Evolutionary conservation across 2,329 filamentous ascomycete species (phyloP).

Genomic region (Fusarium lateritium): DNA sequence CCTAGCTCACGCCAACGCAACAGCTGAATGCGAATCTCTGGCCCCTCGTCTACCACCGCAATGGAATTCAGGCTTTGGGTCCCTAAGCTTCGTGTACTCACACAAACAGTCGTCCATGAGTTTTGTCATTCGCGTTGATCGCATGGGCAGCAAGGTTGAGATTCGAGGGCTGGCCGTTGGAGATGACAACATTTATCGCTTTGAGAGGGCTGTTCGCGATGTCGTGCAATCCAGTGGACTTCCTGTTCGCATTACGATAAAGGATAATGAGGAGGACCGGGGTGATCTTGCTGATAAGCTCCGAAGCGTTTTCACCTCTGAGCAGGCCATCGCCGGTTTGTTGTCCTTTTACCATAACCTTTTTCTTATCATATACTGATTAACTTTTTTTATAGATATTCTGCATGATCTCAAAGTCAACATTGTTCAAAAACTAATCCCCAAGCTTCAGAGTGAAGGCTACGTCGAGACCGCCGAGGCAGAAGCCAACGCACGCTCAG

Average conservation of each 20-base stretch:
- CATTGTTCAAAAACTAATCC: slow-evolving; percentile 87
- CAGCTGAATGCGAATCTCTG: slow-evolving; percentile 66
- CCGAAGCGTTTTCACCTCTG: slow-evolving; percentile 80
- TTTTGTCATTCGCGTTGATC: slow-evolving; percentile 85
- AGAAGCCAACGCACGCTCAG: slow-evolving; percentile 59
- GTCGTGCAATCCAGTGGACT: slow-evolving; percentile 75
- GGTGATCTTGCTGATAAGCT: slow-evolving; percentile 64
- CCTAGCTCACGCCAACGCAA: slow-evolving; percentile 23
- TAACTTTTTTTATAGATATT: slow-evolving; percentile 64
- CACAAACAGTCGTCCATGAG: slow-evolving; percentile 89
- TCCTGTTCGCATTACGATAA: slow-evolving; percentile 69
- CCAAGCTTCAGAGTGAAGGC: slow-evolving; percentile 81
- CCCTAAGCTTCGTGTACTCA: slow-evolving; percentile 87
- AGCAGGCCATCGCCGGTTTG: slow-evolving; percentile 70
- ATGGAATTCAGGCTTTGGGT: slow-evolving; percentile 83
- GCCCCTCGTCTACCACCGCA: slow-evolving; percentile 77
- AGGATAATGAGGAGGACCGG: slow-evolving; percentile 64
- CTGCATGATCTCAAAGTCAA: slow-evolving; percentile 80
- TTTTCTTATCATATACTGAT: not conserved
- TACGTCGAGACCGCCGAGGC: slow-evolving; percentile 75
- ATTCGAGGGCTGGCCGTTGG: slow-evolving; percentile 84
- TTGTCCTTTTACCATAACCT: not conserved
- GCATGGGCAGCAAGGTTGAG: slow-evolving; percentile 87
- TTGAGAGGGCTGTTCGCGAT: slow-evolving; percentile 80
- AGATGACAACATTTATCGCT: slow-evolving; percentile 83